A percentile compares a stretch with the other conserved stretches of the same genome.
phyloP scores from a whole-genome alignment of 345 rosid genomes.

The Jatropha curcas region DNA sequence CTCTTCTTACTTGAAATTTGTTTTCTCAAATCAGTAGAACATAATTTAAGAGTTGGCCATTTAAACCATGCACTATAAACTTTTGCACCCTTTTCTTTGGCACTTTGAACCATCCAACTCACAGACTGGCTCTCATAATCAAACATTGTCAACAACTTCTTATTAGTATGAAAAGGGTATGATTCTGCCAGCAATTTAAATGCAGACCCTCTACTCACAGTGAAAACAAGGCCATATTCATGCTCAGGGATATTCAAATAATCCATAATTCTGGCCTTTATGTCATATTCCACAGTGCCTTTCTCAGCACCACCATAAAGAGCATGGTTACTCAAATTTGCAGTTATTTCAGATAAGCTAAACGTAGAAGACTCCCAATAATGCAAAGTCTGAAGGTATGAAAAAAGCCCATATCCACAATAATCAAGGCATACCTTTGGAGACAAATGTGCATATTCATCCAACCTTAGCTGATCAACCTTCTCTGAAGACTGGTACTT shows the following conservation, averaged over 20 bases:
- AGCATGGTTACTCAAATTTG: constrained; percentile 94
- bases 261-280: constrained; percentile 92
- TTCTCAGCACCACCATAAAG: constrained; percentile 89
- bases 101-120: constrained; percentile 97
- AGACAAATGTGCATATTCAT: constrained; percentile 76
- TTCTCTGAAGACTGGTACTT: constrained; percentile 78
- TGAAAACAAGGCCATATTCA: constrained; percentile 97
- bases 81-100: constrained; percentile 93
- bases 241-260: constrained; percentile 93
- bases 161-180: constrained; percentile 93
- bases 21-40: constrained; percentile 93
- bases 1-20: constrained; percentile 75
- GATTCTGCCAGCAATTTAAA: constrained; percentile 92
- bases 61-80: constrained; percentile 91
- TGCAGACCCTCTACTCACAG: constrained; percentile 99
- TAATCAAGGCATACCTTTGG: constrained; percentile 99
- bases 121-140: constrained; percentile 98
- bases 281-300: constrained; percentile 84
- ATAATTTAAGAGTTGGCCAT: constrained; percentile 96
- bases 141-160: constrained; percentile 93
- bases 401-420: constrained; percentile 94
- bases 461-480: constrained; percentile 73
- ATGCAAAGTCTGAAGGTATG: constrained; percentile 84
- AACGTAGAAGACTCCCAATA: constrained; percentile 98
- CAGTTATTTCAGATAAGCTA: constrained; percentile 93